Base-by-base conservation (phyloP, 306 rosid species). In the Prunus armeniaca region DNA sequence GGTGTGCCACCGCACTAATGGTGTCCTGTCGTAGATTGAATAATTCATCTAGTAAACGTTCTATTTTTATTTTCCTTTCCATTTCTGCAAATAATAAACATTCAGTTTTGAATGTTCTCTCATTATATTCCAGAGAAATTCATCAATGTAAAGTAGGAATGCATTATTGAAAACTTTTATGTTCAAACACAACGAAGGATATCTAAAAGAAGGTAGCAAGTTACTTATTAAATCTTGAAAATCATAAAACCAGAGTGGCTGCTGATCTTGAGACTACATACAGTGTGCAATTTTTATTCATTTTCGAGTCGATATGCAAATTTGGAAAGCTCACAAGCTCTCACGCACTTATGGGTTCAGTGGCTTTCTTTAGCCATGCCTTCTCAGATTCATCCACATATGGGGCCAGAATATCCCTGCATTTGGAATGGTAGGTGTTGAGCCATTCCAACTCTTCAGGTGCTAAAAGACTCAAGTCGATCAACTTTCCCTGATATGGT, bases 401-500 rank as follows among this genome's bases (percentile, higher is more conserved):
- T 5, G 97, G 88, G 4, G 86, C 86, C 71, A 95, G 89, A 85
- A 91, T 81, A 71, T 91, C 88, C 72, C 86, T 87, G 65, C 99
- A 96, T 66, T 79, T 79, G 4, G 93, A 86, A 81, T 96, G 96
- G 83, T 96, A 96, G 15, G 86, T 68, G 89, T 96, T 91, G 74
- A 96, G 38, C 99, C 98, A 96, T 72, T 84, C 82, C 83, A 88
- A 80, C 82, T 96, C 99, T 62, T 92, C 96, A 5, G 87, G 82
- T 62, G 57, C 77, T 61, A 96, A 84, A 76, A 86, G 87, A 65
- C 85, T 89, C 74, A 75, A 73, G 80, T 96, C 93, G 73, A 96
- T 89, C 87, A 96, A 76, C 91, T 96, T 96, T 71, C 62, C 86
- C 76, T 92, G 99, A 72, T 84, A 96, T 18, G 99, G 99, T 81